A percentile compares a stretch with the other conserved stretches of the same genome.
Evolutionary conservation across 768 basidiomycete genomes (phyloP).

Genomic region (Auriscalpium microsporum): DNA sequence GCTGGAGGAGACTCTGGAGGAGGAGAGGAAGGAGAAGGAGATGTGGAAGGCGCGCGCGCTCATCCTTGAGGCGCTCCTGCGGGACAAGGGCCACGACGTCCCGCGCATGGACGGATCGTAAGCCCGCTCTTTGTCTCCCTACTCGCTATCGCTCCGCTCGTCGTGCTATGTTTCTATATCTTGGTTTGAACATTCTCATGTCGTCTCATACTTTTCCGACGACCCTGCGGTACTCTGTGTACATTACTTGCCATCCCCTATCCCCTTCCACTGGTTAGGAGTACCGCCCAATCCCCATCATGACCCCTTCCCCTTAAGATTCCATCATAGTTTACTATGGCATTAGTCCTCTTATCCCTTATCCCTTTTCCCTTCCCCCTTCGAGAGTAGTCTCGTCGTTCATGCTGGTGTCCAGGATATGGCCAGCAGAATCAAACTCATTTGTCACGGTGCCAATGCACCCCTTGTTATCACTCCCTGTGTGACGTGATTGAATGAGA

Average conservation of each 20-base stretch:
- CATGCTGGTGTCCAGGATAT: too few species aligned
- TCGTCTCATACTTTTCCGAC: conserved; percentile 13
- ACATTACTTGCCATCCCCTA: conserved; percentile 23
- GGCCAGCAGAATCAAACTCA: too few species aligned
- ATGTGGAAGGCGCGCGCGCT: conserved; percentile 52
- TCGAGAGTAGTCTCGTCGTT: too few species aligned
- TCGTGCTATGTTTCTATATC: background rate
- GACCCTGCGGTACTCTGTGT: conserved; percentile 40
- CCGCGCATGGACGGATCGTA: conserved; percentile 36
- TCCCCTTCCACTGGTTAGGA: conserved; percentile 41
- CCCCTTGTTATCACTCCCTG: too few species aligned
- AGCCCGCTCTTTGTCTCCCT: background rate
- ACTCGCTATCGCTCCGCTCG: background rate
- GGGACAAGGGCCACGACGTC: conserved; percentile 47
- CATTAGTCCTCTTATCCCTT: background rate
- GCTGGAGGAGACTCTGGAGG: conserved; percentile 50
- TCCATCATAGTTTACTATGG: background rate
- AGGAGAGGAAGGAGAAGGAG: conserved; percentile 49
- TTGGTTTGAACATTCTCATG: background rate
- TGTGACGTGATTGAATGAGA: too few species aligned
- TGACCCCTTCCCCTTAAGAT: conserved; percentile 9
- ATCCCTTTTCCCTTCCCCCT: background rate
- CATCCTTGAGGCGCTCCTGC: conserved; percentile 41
- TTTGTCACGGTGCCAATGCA: too few species aligned
- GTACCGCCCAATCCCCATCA: conserved; percentile 42